Evolutionary conservation across 768 basidiomycete genomes (phyloP).

Genomic region (Lentinula raphanica): DNA sequence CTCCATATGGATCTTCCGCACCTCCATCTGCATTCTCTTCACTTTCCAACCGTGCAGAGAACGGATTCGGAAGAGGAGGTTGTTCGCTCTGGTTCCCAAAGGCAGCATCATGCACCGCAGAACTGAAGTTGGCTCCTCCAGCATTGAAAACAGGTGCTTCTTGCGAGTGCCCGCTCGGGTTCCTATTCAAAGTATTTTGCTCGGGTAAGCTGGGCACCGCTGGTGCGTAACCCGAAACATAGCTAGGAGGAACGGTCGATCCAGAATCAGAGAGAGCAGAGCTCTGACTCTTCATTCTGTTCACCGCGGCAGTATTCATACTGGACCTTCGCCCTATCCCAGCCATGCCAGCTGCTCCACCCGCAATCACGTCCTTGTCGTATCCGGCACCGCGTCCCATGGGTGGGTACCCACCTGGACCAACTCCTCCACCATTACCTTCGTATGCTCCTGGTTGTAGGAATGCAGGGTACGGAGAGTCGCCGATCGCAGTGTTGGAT

Average conservation of each 20-base stretch:
- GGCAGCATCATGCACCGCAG: neutral
- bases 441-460: neutral
- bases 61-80: slow-evolving; percentile 1
- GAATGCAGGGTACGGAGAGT: slow-evolving; percentile 38
- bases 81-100: neutral
- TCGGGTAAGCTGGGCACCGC: neutral
- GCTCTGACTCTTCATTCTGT: slow-evolving; percentile 3
- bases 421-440: slow-evolving; percentile 9
- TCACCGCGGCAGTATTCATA: neutral
- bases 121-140: neutral
- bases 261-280: neutral
- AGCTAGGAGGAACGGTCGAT: neutral
- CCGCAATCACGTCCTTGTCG: neutral
- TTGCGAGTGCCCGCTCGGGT: neutral
- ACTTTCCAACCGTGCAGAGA: neutral
- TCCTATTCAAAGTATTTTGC: neutral
- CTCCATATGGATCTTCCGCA: slow-evolving; percentile 4
- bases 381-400: neutral
- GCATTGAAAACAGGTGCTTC: neutral
- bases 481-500: slow-evolving; percentile 15
- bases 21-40: neutral
- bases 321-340: slow-evolving; percentile 5
- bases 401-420: neutral
- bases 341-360: slow-evolving; percentile 7
- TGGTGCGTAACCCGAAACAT: neutral